phyloP scores from a whole-genome alignment of 163 green algal species.

The Scenedesmus sp. region DNA sequence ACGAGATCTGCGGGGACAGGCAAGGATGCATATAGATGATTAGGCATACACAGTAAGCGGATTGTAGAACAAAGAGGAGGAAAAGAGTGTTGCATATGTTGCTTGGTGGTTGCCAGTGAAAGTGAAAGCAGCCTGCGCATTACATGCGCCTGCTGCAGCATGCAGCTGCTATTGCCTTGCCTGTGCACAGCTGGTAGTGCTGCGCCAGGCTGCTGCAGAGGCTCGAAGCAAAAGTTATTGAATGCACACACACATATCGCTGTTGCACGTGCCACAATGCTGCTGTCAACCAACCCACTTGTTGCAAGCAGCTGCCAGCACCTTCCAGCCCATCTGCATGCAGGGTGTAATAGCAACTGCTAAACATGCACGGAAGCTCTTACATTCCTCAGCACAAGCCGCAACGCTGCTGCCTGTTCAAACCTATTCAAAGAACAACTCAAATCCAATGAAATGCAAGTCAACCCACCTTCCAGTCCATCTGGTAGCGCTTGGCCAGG shows the following conservation, averaged over 20 bases:
- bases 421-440: neutral
- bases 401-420: neutral
- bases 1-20: slow-evolving; percentile 57
- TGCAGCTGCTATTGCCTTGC: neutral
- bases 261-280: neutral
- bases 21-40: neutral
- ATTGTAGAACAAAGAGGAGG: no score
- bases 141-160: neutral
- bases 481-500: slow-evolving; percentile 73
- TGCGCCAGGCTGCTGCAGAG: neutral
- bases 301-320: neutral
- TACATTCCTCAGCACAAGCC: neutral
- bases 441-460: neutral
- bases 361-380: neutral
- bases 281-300: neutral
- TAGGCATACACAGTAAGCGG: no score
- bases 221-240: no score
- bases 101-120: neutral
- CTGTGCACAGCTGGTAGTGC: neutral
- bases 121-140: neutral
- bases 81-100: no score
- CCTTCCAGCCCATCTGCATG: neutral
- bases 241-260: neutral
- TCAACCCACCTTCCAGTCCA: slow-evolving; percentile 63
- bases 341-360: neutral